Conservation (phyloP, 192 early-diverging fungal genomes). For the Powellomyces hirtus region DNA sequence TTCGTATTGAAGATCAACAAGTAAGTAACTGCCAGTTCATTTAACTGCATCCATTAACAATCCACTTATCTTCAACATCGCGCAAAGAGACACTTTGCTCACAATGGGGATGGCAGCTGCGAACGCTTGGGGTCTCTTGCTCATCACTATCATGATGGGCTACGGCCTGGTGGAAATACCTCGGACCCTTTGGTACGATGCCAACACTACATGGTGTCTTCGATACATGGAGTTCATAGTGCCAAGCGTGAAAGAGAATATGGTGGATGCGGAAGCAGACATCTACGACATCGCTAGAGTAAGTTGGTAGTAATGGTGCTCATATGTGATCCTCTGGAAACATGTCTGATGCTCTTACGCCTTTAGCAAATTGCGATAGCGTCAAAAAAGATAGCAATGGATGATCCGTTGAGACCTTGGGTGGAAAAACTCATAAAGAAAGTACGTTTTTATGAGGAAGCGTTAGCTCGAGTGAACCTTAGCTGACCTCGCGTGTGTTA, state of each 20-base stretch:
- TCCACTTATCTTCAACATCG: background rate
- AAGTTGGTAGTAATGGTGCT: conserved; percentile 6
- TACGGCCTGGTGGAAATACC: conserved; percentile 92
- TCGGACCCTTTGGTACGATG: conserved; percentile 76
- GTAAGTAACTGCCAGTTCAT: background rate
- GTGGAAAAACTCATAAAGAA: conserved; percentile 65
- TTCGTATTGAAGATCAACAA: conserved; percentile 36
- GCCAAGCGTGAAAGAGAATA: conserved; percentile 72
- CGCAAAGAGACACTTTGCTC: conserved; percentile 57
- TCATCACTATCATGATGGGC: conserved; percentile 87
- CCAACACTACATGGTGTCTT: conserved; percentile 61
- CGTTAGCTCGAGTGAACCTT: too few relatives aligned
- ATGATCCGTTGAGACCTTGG: conserved; percentile 56
- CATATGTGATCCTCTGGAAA: too few relatives aligned
- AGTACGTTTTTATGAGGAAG: too few relatives aligned
- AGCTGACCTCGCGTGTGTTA: too few relatives aligned
- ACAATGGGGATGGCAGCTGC: conserved; percentile 87
- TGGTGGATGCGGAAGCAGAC: conserved; percentile 81
- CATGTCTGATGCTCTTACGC: too few relatives aligned
- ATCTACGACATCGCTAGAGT: conserved; percentile 61
- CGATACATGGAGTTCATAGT: conserved; percentile 65
- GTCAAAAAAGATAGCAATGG: conserved; percentile 27
- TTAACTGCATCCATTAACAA: background rate
- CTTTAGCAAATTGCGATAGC: conserved; percentile 44
- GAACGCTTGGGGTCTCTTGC: conserved; percentile 91